Percentiles rank a stretch among this genome's conserved stretches.
Conservation (phyloP, 2,329 filamentous ascomycete genomes). For the Didymella exigua region DNA sequence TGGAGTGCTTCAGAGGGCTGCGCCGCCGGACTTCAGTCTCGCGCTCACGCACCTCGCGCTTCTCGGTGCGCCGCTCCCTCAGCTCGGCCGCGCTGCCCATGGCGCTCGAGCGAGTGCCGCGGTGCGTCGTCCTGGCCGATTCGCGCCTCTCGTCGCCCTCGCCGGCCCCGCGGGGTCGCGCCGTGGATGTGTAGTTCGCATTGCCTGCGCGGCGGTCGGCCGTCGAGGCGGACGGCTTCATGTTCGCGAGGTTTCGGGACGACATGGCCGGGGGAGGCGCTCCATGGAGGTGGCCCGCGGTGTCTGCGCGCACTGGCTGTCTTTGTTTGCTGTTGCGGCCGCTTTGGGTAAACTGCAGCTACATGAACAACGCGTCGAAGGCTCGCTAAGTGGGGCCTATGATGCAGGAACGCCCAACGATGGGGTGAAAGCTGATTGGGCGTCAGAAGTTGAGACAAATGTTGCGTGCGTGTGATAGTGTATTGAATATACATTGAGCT, state of each 20-base stretch:
- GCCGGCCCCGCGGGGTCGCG: constrained; percentile 48
- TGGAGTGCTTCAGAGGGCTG: constrained; percentile 46
- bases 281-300: constrained; percentile 33
- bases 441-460: neutral
- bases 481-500: neutral
- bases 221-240: constrained; percentile 31
- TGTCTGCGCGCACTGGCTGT: constrained; percentile 1
- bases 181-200: constrained; percentile 39
- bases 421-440: neutral
- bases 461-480: neutral
- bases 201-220: constrained; percentile 42
- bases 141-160: constrained; percentile 40
- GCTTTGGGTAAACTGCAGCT: constrained; percentile 9
- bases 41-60: constrained; percentile 44
- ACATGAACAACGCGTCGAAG: constrained; percentile 13
- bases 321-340: constrained; percentile 30
- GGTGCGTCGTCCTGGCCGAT: constrained; percentile 33
- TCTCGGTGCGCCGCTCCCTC: constrained; percentile 44
- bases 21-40: constrained; percentile 44
- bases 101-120: constrained; percentile 35
- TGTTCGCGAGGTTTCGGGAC: constrained; percentile 38
- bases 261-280: constrained; percentile 38
- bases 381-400: constrained; percentile 13
- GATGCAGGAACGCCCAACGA: constrained; percentile 13
- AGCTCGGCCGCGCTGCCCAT: constrained; percentile 23